Conservation (phyloP, 2,329 filamentous ascomycete genomes). For the Cytospora piceicola region DNA sequence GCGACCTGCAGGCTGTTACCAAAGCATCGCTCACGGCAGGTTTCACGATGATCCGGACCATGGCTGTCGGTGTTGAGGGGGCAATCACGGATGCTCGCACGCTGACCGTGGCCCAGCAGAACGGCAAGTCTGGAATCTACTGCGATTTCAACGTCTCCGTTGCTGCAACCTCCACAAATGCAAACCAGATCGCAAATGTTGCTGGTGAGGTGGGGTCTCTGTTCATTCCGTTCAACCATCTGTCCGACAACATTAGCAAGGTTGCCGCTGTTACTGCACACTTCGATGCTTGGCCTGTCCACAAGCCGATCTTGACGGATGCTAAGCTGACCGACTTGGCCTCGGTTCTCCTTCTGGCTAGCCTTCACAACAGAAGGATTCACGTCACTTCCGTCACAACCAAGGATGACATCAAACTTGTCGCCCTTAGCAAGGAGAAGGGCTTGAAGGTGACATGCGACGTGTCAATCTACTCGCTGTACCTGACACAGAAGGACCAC, state of each 20-base stretch:
- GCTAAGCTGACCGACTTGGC: slow-evolving; percentile 80
- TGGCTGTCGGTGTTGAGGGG: slow-evolving; percentile 74
- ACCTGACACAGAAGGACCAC: slow-evolving; percentile 72
- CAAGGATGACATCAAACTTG: slow-evolving; percentile 77
- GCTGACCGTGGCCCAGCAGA: slow-evolving; percentile 73
- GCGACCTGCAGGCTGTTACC: slow-evolving; percentile 71
- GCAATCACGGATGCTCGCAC: slow-evolving; percentile 73
- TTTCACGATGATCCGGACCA: slow-evolving; percentile 80
- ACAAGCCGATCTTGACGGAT: slow-evolving; percentile 81
- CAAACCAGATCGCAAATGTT: slow-evolving; percentile 73
- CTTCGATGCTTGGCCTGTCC: slow-evolving; percentile 76
- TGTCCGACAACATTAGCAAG: slow-evolving; percentile 83
- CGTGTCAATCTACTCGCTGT: slow-evolving; percentile 78
- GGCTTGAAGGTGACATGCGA: slow-evolving; percentile 83
- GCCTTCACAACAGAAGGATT: slow-evolving; percentile 76
- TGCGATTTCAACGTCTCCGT: slow-evolving; percentile 84
- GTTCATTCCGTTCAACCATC: slow-evolving; percentile 81
- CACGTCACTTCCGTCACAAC: slow-evolving; percentile 82
- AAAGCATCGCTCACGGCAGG: slow-evolving; percentile 75
- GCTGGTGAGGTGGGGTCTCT: slow-evolving; percentile 76
- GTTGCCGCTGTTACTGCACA: slow-evolving; percentile 78
- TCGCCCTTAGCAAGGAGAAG: slow-evolving; percentile 78
- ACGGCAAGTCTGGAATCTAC: slow-evolving; percentile 67
- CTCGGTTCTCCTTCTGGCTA: slow-evolving; percentile 78
- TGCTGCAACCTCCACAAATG: slow-evolving; percentile 72